A percentile compares a stretch with the other conserved stretches of the same genome.
Conservation (phyloP, 73 alveolate genomes). For the Paramecium caudatum region DNA sequence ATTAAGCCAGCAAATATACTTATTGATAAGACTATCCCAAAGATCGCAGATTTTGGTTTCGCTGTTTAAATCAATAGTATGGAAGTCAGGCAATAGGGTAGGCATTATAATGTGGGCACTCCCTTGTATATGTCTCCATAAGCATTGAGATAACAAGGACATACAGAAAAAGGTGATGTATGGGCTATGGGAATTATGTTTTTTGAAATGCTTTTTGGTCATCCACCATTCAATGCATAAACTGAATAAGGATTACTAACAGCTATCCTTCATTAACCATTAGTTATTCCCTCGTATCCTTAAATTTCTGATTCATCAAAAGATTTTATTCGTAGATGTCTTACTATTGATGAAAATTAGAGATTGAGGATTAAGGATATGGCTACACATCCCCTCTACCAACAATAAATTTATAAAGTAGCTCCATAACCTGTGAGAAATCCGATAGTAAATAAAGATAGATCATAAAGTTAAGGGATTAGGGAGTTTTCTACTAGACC, state of each 20-base stretch:
- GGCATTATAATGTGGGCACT: slow-evolving; percentile 89
- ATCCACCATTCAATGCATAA: slow-evolving; percentile 87
- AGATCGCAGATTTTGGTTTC: slow-evolving; percentile 78
- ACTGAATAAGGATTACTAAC: slow-evolving; percentile 67
- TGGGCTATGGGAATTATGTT: slow-evolving; percentile 92
- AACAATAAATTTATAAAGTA: background rate
- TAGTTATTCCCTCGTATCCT: slow-evolving; percentile 61
- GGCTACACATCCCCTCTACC: slow-evolving; percentile 52
- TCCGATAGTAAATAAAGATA: background rate
- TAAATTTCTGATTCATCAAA: slow-evolving; percentile 70
- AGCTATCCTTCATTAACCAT: slow-evolving; percentile 61
- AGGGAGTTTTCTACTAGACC: slow-evolving; percentile 62
- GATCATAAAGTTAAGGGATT: slow-evolving; percentile 48
- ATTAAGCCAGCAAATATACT: slow-evolving; percentile 78
- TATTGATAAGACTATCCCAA: slow-evolving; percentile 63
- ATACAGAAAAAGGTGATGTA: slow-evolving; percentile 88
- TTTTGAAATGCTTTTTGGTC: slow-evolving; percentile 88
- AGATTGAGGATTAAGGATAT: slow-evolving; percentile 72
- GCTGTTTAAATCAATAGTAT: slow-evolving; percentile 64
- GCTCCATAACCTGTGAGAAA: slow-evolving; percentile 4
- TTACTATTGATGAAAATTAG: slow-evolving; percentile 65
- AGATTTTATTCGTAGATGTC: slow-evolving; percentile 73
- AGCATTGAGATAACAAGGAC: slow-evolving; percentile 85
- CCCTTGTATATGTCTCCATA: slow-evolving; percentile 90
- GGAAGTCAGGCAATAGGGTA: slow-evolving; percentile 64